Base-by-base conservation (phyloP, 768 basidiomycete genomes). In the Rhodotorula paludigena region DNA sequence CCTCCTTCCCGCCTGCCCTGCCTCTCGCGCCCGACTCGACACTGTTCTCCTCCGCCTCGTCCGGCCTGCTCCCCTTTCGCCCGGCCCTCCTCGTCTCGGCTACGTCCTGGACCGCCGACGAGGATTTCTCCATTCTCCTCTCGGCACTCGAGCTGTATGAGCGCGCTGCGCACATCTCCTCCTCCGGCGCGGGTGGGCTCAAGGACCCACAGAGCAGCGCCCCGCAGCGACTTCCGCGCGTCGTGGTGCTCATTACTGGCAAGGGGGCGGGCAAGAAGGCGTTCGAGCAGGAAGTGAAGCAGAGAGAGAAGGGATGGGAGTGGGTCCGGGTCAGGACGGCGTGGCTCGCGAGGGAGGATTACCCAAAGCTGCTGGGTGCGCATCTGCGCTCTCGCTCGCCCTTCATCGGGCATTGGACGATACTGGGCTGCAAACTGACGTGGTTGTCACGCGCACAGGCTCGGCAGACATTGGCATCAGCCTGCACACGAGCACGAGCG, bases 61-160 rank as follows among this genome's bases (percentile, higher is more conserved):
- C 51, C 64, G 35, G 47, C 57, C 68, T 51, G 64, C 73, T n/a
- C 54, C 56, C 63, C 69, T 33, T 52, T 72, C 54, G 93, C 63
- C 90, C 92, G 8, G 92, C 91, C 1, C 80, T 98, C 3, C 72
- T 97, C 25, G 86, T 99, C 35, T 91, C 89, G 32, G 90, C 90
- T 72, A 99, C 96, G 2, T 92, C 89, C 23, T 98, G 94, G 94
- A 98, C 96, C 1, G 85, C 90, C 11, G 96, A 99, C 74, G 96
- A 99, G 77, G 92, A 98, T 77, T 97, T 99, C 72, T 80, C 83
- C 15, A 84, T 96, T 58, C 84, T 99, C 25, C 78, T 97, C 30
- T 82, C 84, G 28, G 91, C 92, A 5, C 80, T 99, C 45, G 77
- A 79, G 21, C 48, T 79, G 23, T 98, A 96, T 76, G 87, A 98